Base-by-base conservation (phyloP, 2,329 filamentous ascomycete species). In the Trichoderma gracile region DNA sequence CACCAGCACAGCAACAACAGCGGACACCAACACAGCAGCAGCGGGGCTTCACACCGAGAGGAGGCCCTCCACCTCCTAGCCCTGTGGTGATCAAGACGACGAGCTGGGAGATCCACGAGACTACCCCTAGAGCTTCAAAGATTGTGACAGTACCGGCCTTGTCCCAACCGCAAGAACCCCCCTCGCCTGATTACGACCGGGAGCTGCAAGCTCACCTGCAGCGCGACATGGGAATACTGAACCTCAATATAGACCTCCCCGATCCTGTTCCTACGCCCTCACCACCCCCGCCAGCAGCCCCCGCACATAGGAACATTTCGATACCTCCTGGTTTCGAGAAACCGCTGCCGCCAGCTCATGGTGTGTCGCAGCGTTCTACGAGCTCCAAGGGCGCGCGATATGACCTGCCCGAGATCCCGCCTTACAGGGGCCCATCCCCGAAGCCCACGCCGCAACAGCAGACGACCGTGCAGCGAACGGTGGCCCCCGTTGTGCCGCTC, bases 161-260 rank as follows among this genome's bases (percentile, higher is more conserved):
- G 69, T 81, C 82, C 17, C 79, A 80, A 6, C 72, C 78, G 9
- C 79, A 81, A 6, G 73, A 78, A 3, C 76, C 79, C 19, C 81
- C 82, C 59, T 86, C 86, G 4, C 79, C 82, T 9, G 86, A 88
- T 65, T 87, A 88, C 68, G 86, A 89, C 69, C 79, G 80, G 52
- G 81, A 83, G 47, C 73, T 88, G 47, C 86, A 87, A 66, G 82
- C 85, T 45, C 85, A 89, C 72, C 74, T 90, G n/a, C 85, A 86
- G 68, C 82, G 82, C 64, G 87, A 89, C 67, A 84, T 89, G 78
- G 79, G 80, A 33, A 80, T 80, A 68, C 76, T 89, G 68, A 85
- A 83, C 62, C 75, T 89, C 50, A 71, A 72, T 30, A 53, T 62
- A 54, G 59, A 62, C 3, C 52, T 62, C 15, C 59, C 59, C 47